A percentile compares a stretch with the other conserved stretches of the same genome.
Evolutionary conservation across 257 asterid species (phyloP).

Genomic region (Coffea eugenioides): DNA sequence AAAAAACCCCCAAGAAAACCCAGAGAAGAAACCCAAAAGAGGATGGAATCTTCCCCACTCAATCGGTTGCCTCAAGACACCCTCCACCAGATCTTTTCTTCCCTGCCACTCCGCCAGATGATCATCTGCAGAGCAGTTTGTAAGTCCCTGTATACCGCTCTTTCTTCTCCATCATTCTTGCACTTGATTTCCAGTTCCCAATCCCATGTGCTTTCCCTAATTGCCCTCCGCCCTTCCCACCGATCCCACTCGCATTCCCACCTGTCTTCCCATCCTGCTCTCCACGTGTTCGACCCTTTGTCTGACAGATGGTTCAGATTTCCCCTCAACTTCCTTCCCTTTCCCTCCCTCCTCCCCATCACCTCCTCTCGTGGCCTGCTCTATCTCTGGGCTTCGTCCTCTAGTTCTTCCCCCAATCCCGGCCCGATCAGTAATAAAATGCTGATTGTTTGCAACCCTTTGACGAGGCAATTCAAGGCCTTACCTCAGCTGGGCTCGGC

Average conservation of each 20-base stretch:
- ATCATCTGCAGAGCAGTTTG: constrained; percentile 70
- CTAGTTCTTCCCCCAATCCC: constrained; percentile 7
- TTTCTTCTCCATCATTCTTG: constrained; percentile 71
- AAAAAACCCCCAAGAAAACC: neutral
- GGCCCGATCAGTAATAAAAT: constrained; percentile 32
- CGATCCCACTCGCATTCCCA: constrained; percentile 46
- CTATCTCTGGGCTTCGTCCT: constrained; percentile 68
- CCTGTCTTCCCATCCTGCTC: constrained; percentile 26
- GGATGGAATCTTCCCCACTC: constrained; percentile 77
- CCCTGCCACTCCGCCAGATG: constrained; percentile 70
- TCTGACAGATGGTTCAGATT: constrained; percentile 68
- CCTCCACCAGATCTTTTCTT: constrained; percentile 75
- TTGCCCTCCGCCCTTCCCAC: constrained; percentile 72
- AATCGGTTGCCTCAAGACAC: constrained; percentile 78
- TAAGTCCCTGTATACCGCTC: constrained; percentile 50
- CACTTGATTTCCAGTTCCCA: constrained; percentile 58
- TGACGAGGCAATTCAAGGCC: constrained; percentile 52
- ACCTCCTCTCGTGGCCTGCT: constrained; percentile 78
- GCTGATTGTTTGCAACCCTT: constrained; percentile 79
- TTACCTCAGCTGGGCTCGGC: constrained; percentile 97
- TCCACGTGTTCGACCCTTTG: constrained; percentile 73
- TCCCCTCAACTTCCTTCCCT: constrained; percentile 85
- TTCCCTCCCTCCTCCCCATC: constrained; percentile 76
- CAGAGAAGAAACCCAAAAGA: neutral
- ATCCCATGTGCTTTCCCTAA: constrained; percentile 43